A percentile compares a stretch with the other conserved stretches of the same genome.
These are phyloP conservation scores for Phylloporus scabripes DNA, from an alignment of 768 basidiomycete genomes.

Conservation along the genomic window DNA sequence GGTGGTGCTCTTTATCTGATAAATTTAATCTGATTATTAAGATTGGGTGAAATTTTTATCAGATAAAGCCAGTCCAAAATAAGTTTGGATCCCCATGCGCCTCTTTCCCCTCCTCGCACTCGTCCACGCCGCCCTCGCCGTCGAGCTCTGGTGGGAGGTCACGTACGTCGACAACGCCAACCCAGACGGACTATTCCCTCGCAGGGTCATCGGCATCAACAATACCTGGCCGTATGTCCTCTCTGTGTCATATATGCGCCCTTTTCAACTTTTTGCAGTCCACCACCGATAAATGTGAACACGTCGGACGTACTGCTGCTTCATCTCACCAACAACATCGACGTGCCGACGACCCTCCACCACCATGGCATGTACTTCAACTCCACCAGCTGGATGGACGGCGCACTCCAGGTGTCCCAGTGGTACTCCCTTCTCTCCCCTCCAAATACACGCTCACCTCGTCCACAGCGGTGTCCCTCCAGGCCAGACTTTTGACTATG, in stretches of 20 bases:
- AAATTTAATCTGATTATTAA: not conserved
- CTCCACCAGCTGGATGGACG: conserved; percentile 82
- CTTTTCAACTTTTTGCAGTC: conserved; percentile 38
- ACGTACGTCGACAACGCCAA: conserved; percentile 74
- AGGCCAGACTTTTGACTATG: conserved; percentile 65
- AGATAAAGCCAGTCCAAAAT: not conserved
- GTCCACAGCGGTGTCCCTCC: conserved; percentile 69
- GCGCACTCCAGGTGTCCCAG: conserved; percentile 75
- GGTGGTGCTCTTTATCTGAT: conserved; percentile 2
- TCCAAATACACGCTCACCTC: not conserved
- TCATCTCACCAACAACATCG: conserved; percentile 71
- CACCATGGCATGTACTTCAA: conserved; percentile 98
- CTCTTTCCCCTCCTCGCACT: conserved; percentile 7
- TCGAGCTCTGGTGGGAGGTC: conserved; percentile 88
- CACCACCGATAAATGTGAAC: conserved; percentile 73
- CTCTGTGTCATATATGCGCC: not conserved
- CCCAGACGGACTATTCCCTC: conserved; percentile 76
- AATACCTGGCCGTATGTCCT: conserved; percentile 84
- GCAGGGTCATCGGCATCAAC: conserved; percentile 84
- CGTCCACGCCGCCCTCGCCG: conserved; percentile 42
- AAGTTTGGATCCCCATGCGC: not conserved
- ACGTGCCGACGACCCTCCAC: conserved; percentile 66
- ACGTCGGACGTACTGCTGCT: conserved; percentile 69
- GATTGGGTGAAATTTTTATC: not conserved
- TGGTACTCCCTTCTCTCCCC: conserved; percentile 46